Evolutionary conservation across 441 rosid species (phyloP).

Genomic region (Aleurites moluccanus): DNA sequence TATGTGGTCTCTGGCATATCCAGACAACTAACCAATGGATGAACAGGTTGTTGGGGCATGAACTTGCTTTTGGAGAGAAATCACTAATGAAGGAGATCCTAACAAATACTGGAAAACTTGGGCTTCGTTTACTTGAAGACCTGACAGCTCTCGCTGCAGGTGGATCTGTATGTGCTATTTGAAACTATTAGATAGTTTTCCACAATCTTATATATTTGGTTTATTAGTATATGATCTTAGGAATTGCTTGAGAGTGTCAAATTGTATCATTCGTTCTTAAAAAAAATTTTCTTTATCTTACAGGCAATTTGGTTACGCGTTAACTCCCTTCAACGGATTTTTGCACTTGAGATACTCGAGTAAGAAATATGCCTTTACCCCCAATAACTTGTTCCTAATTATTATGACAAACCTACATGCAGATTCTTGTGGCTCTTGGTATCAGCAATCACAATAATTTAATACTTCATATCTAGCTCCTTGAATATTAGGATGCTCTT

Average conservation of each 20-base stretch:
- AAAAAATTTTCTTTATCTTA: conserved; percentile 29
- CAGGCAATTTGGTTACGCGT: conserved; percentile 89
- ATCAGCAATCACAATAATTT: background rate
- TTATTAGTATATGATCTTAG: conserved; percentile 14
- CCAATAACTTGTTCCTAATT: conserved; percentile 3
- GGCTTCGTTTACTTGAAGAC: conserved; percentile 97
- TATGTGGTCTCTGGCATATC: conserved; percentile 22
- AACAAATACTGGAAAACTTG: conserved; percentile 75
- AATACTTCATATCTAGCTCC: background rate
- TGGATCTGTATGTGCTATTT: conserved; percentile 98
- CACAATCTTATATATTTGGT: conserved; percentile 13
- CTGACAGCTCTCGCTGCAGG: conserved; percentile 99
- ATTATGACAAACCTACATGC: background rate
- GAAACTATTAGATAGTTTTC: conserved; percentile 32
- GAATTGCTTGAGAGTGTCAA: conserved; percentile 5
- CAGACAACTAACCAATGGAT: conserved; percentile 28
- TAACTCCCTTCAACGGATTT: conserved; percentile 80
- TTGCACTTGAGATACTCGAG: conserved; percentile 94
- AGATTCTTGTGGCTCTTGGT: background rate
- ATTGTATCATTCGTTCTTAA: conserved; percentile 8
- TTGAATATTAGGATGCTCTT: background rate
- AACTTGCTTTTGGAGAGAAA: conserved; percentile 46
- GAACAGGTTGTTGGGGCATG: conserved; percentile 69
- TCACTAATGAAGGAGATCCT: conserved; percentile 51
- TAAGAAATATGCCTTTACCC: conserved; percentile 50